A percentile compares a stretch with the other conserved stretches of the same genome.
Conservation (phyloP, 768 basidiomycete species). For the Psilocybe cubensis region DNA sequence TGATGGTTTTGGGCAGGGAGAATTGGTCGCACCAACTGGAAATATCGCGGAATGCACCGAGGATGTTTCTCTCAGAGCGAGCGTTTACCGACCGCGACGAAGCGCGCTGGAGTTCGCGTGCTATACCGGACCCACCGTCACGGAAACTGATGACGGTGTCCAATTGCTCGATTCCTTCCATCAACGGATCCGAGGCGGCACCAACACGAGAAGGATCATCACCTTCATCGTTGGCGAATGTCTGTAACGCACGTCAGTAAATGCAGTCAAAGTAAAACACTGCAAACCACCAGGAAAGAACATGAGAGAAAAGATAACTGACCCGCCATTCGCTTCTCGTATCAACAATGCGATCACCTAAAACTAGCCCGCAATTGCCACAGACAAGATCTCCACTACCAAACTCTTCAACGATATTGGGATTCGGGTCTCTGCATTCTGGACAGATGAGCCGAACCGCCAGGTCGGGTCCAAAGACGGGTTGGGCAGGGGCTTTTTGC, state of each 20-base stretch:
- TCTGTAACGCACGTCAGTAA: slow-evolving; percentile 49
- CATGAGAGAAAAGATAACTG: slow-evolving; percentile 40
- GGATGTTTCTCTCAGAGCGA: slow-evolving; percentile 83
- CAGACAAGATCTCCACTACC: slow-evolving; percentile 97
- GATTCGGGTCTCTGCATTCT: slow-evolving; percentile 92
- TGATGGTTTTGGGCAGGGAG: slow-evolving; percentile 90
- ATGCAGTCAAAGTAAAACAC: slow-evolving; percentile 10
- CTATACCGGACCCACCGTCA: slow-evolving; percentile 92
- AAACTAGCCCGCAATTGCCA: slow-evolving; percentile 88
- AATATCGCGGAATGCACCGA: slow-evolving; percentile 90
- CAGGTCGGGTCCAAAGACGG: slow-evolving; percentile 78
- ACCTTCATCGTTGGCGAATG: slow-evolving; percentile 99
- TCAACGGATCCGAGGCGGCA: slow-evolving; percentile 88
- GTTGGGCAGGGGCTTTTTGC: slow-evolving; percentile 54
- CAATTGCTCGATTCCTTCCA: slow-evolving; percentile 94
- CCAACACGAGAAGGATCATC: slow-evolving; percentile 99
- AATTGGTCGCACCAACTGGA: slow-evolving; percentile 95
- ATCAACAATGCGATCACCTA: slow-evolving; percentile 96
- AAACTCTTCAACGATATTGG: slow-evolving; percentile 97
- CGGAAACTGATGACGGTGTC: slow-evolving; percentile 95
- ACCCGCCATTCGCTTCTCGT: slow-evolving; percentile 98
- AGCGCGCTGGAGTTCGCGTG: slow-evolving; percentile 91
- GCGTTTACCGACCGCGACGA: slow-evolving; percentile 80
- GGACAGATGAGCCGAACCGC: slow-evolving; percentile 92
- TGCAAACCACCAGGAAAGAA: slow-evolving; percentile 17